Evolutionary conservation across 805 yeast species (phyloP).

Genomic region (Candida insectalens): DNA sequence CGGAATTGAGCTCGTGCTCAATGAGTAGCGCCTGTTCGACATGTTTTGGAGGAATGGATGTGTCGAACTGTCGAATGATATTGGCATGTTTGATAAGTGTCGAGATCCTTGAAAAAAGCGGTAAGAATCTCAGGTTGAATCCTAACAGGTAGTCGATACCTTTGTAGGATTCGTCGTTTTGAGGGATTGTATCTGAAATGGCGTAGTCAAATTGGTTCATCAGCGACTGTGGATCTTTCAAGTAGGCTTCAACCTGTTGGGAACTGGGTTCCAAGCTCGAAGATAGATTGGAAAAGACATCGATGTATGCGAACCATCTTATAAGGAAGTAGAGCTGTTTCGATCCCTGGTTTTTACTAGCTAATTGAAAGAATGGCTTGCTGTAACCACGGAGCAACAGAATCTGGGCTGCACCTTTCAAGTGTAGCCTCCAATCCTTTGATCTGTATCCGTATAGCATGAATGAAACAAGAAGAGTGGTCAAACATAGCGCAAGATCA

Average conservation of each 20-base stretch:
- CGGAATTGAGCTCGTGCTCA: slow-evolving; percentile 21
- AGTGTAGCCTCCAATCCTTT: slow-evolving; percentile 54
- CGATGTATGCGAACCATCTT: slow-evolving; percentile 64
- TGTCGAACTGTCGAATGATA: slow-evolving; percentile 7
- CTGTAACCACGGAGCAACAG: slow-evolving; percentile 40
- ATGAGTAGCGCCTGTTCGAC: slow-evolving; percentile 31
- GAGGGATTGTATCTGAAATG: slow-evolving; percentile 11
- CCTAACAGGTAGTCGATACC: slow-evolving; percentile 59
- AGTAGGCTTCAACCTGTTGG: slow-evolving; percentile 11
- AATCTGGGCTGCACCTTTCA: slow-evolving; percentile 59
- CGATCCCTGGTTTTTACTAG: slow-evolving; percentile 15
- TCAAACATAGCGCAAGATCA: slow-evolving; percentile 58
- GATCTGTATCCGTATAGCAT: slow-evolving; percentile 37
- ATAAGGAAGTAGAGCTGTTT: slow-evolving; percentile 45
- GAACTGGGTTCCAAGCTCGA: slow-evolving; percentile 31
- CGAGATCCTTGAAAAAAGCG: slow-evolving; percentile 43
- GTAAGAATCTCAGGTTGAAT: slow-evolving; percentile 53
- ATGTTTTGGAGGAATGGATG: slow-evolving; percentile 9
- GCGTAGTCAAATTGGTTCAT: slow-evolving; percentile 20
- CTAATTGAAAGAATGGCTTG: slow-evolving; percentile 21
- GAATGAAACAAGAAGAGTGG: slow-evolving; percentile 48
- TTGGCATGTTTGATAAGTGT: slow-evolving; percentile 27
- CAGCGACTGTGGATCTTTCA: slow-evolving; percentile 3
- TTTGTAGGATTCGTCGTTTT: slow-evolving; percentile 20
- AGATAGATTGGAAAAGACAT: slow-evolving; percentile 53